A percentile compares a stretch with the other conserved stretches of the same genome.
phyloP scores from a whole-genome alignment of 108 stramenopile species.

The Poteriospumella lacustris region DNA sequence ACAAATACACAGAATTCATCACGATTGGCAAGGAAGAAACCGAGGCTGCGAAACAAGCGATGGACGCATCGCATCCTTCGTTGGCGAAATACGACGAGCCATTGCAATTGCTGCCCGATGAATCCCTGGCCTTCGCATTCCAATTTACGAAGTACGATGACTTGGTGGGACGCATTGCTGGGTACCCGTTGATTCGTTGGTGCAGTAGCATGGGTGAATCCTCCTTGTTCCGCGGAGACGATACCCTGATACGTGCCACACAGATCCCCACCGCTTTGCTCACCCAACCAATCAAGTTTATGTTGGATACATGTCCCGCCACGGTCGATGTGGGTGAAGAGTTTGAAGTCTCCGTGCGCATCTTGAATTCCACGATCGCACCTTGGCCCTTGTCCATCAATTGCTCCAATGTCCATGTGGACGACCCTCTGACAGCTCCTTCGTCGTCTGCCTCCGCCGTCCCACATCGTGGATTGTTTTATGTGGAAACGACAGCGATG shows the following conservation, averaged over 20 bases:
- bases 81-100: background rate
- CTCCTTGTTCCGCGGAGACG: background rate
- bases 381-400: too few species aligned
- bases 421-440: background rate
- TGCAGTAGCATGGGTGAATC: background rate
- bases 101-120: background rate
- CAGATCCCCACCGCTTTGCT: background rate
- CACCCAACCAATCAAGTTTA: too few species aligned
- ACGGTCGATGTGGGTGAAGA: too few species aligned
- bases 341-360: too few species aligned
- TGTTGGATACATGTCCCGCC: too few species aligned
- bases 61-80: background rate
- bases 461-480: background rate
- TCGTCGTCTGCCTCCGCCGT: too few species aligned
- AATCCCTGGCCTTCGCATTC: slow-evolving; percentile 24
- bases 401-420: too few species aligned
- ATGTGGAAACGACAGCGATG: background rate
- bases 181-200: background rate
- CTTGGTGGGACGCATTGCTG: background rate
- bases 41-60: background rate
- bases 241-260: background rate
- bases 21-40: too few species aligned
- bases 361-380: too few species aligned
- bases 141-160: background rate
- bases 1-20: background rate